Evolutionary conservation across 345 rosid genomes (phyloP), one percentile per base, ranked within the genome.

Genomic region (Psidium friedrichsthalianum): DNA sequence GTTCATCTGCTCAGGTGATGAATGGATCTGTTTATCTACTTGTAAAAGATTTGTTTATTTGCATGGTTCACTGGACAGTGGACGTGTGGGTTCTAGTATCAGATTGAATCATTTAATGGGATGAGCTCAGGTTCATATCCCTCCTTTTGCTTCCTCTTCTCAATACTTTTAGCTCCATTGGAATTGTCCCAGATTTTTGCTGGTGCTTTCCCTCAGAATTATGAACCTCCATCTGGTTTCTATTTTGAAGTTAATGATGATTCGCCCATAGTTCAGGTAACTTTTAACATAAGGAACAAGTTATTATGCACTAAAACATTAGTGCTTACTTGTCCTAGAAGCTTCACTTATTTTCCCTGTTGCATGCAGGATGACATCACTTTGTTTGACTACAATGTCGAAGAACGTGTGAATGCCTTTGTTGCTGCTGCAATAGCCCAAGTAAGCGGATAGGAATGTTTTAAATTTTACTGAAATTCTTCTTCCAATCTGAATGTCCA

Each of bases 141-240:
- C 42, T 20, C 18, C 44, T 40, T 49, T 57, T 86, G 42, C 24
- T 56, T 76, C 49, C 20, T 76, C 64, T 80, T 36, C 42, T 40
- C 76, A 82, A 56, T 20, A n/a, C 51, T 76, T 56, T 82, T 85
- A 86, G 80, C 85, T 86, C 61, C 32, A 76, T 85, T 78, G 51
- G 56, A 54, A 53, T 86, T 58, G 61, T 81, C 86, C 84, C 90
- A 97, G 98, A 97, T 97, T 83, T 97, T 96, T 92, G 95, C 99
- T 47, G 98, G 98, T 89, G 98, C 98, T 81, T 97, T 97, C 86
- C 99, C 99, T 29, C 54, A 90, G 85, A 91, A 96, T 87, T 97
- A 97, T 84, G 99, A 97, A 85, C 99, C 98, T 84, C 98, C 99
- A 18, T 89, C 98, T 69, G 98, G 91, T 85, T 97, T 97, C 93